Evolutionary conservation across 2,329 filamentous ascomycete species (phyloP), one percentile per base, ranked within the genome.

Genomic region (Hymenoscyphus fraxineus): DNA sequence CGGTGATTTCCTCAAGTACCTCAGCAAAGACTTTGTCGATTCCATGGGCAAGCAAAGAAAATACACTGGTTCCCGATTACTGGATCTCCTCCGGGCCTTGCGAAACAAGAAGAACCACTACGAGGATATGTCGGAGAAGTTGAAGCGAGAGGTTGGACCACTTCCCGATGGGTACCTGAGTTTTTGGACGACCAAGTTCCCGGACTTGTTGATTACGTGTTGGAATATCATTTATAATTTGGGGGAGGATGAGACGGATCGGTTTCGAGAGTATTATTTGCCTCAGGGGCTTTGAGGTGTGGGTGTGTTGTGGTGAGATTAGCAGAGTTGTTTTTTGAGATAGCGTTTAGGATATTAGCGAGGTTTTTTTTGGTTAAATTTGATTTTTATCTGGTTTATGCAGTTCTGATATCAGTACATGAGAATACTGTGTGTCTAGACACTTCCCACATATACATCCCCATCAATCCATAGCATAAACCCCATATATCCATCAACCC

Each of bases 31-130:
- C 39, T 98, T 98, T 76, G 88, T 96, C 66, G 92, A 96, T 47
- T 94, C 89, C 2, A 83, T 98, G 6, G 93, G 93, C 65, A 97
- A 96, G 78, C 94, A 98, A 78, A 86, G 94, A 73, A 97, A 97
- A 78, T 99, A 99, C 78, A 95, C 90, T 0, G 93, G 93, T 0
- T 84, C 86, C 1, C 85, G 87, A 58, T 85, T 99, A 74, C 79
- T 99, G 62, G 95, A 99, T 77, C 82, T 99, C 27, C 80, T 99
- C 22, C 85, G 95, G 1, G 95, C 94, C 1, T 80, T 99, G 63
- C 84, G 95, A 31, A 99, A 99, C 78, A 99, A 99, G 84, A 91
- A 91, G 72, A 97, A 98, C 69, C 95, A 99, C 75, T 99, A 97
- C 76, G 93, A 97, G 73, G 95, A 99, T 76, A 94, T 99, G 91